Percentiles rank a stretch among this genome's conserved stretches.
These are phyloP conservation scores for Rhodotorula paludigena DNA, from an alignment of 768 basidiomycete species.

Conservation along the genomic window DNA sequence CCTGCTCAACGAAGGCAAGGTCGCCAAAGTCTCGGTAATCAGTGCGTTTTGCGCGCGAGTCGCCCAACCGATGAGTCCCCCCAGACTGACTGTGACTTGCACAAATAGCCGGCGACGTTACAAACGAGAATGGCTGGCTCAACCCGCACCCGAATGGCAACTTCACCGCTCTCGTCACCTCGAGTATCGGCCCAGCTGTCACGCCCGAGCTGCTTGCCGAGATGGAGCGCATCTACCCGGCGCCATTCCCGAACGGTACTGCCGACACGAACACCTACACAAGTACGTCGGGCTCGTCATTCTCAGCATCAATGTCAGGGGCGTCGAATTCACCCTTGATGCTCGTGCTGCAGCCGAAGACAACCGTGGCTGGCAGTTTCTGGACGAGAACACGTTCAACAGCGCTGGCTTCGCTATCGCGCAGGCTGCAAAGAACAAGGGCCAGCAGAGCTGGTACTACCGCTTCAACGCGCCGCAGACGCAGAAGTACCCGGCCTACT, in stretches of 20 bases:
- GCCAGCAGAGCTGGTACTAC: background rate
- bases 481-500: background rate
- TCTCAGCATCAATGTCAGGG: background rate
- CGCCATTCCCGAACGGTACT: constrained; percentile 3
- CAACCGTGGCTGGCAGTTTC: background rate
- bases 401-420: background rate
- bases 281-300: too few relatives aligned
- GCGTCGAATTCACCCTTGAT: background rate
- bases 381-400: background rate
- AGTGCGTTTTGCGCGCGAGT: constrained; percentile 58
- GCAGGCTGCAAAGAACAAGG: background rate
- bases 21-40: constrained; percentile 57
- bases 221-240: constrained; percentile 10
- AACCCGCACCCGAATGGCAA: background rate
- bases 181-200: background rate
- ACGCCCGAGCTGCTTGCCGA: background rate
- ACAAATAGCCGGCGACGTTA: background rate
- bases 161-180: background rate
- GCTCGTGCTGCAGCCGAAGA: too few relatives aligned
- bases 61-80: fast-evolving
- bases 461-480: constrained; percentile 6
- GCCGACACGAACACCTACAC: constrained; percentile 8
- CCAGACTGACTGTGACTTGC: too few relatives aligned
- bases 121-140: constrained; percentile 10
- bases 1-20: constrained; percentile 52